Evolutionary conservation across 2,329 filamentous ascomycete species (phyloP), one percentile per base, ranked within the genome.

Genomic region (Aspergillus versicolor): DNA sequence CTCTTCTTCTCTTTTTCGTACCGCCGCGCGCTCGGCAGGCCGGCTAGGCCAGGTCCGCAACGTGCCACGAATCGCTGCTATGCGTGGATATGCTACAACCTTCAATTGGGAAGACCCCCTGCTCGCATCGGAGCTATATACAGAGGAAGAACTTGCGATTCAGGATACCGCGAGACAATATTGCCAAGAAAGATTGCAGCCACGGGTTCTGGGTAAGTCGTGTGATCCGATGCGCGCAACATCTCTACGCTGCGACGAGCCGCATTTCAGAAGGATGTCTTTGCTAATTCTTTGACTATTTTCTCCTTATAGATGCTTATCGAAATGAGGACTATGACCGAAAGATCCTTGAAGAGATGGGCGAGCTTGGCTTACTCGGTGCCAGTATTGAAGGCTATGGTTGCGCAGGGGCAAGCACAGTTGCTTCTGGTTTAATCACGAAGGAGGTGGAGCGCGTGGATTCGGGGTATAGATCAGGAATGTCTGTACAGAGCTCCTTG

Each of bases 71-170:
- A 41, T 38, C 19, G 34, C 52, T 30, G 56, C 58, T 3, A 47
- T 52, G 30, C 62, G 68, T 50, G 70, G 68, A 17, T 76, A 74
- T 51, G 71, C 73, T 15, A 71, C 73, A 11, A 67, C 72, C 27
- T 97, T 97, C 74, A 87, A 96, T 73, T 99, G 94, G 93, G 84
- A 94, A 73, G 94, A 99, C 71, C 92, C 94, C 19, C 80, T 99
- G 57, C 83, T 82, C 24, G 82, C 88, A 37, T 87, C 86, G 67
- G 88, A 86, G 68, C 77, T 96, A 44, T 84, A 92, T 68, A 96
- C 92, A 1, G 90, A 96, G 63, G 94, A 99, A 59, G 94, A 99
- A 75, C 72, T 91, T 63, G 91, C 92, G 13, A 93, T 99, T 64
- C 83, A 89, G 42, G 91, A 97, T 67, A 96, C 91, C 5, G 93